Evolutionary conservation across 2,329 filamentous ascomycete species (phyloP), one percentile per base, ranked within the genome.

Genomic region (Elsinoe perseae): DNA sequence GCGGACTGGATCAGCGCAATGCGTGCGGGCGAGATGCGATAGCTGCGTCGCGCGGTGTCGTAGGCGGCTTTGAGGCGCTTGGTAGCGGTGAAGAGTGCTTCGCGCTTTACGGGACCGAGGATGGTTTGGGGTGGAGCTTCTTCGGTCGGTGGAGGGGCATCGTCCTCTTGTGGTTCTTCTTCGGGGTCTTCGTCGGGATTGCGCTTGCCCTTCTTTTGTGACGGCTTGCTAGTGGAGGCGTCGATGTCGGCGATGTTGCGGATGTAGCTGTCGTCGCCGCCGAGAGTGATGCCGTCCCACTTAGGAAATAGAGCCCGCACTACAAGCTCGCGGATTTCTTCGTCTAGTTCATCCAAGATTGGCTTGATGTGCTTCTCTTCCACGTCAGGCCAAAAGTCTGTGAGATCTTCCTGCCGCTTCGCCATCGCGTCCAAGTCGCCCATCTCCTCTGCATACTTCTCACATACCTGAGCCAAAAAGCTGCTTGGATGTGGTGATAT

Each of bases 401-500:
- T 78, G 9, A 95, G 86, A 63, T 95, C 92, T 40, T 81, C 82
- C 70, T 95, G 85, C 55, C 86, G 77, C 57, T 77, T 73, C 34
- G 80, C 75, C 62, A 88, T 85, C 8, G 80, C 81, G 30, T 90
- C 86, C 40, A 87, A 73, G 46, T 87, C 82, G 1, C 83, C 83
- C 53, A 86, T 81, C 68, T 89, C 82, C 68, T 87, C 84, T 0
- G 89, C 88, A 54, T 83, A 75, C 64, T 92, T 83, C n/a, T 82
- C 79, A n/a, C 95, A 75, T 67, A 89, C 88, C 72, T 85, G 87
- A 7, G 88, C 91, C 32, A 98, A 72, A 68, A 81, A 95, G 59
- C 88, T 95, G 60, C 86, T 85, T 0, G 91, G 91, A 68, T 97
- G 91, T 0, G 93, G 93, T 18, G 93, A 93, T 28, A 98, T 75